Percentiles rank a stretch among this genome's conserved stretches.
Conservation (phyloP, 129 eudicot species). For the Saposhnikovia divaricata region DNA sequence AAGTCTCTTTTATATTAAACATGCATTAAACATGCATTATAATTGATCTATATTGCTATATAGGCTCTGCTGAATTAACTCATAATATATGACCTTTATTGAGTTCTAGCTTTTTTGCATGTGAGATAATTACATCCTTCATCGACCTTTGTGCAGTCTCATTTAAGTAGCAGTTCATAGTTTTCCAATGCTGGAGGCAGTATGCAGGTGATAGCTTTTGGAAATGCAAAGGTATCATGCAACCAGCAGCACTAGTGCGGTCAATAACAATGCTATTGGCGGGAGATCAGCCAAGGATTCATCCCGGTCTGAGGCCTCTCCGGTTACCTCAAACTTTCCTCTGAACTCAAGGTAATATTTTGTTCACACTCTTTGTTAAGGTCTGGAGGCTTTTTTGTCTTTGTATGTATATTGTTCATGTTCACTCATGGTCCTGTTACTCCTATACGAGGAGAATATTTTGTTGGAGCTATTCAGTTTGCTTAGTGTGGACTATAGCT, state of each 20-base stretch:
- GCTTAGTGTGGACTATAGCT: background rate
- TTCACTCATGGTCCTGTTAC: background rate
- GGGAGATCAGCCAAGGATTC: slow-evolving; percentile 70
- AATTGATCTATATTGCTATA: background rate
- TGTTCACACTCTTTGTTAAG: background rate
- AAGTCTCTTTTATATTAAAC: background rate
- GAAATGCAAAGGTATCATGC: slow-evolving; percentile 99
- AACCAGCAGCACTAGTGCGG: slow-evolving; percentile 95
- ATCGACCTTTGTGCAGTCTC: slow-evolving; percentile 20
- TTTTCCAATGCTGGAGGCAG: slow-evolving; percentile 69
- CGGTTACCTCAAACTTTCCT: slow-evolving; percentile 55
- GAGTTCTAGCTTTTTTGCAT: background rate
- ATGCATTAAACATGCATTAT: slow-evolving; percentile 1
- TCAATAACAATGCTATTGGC: slow-evolving; percentile 68
- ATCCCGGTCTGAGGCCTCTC: slow-evolving; percentile 65
- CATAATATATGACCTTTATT: background rate
- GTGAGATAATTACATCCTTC: background rate
- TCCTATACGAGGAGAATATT: background rate
- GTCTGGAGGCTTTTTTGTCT: background rate
- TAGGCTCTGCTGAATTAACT: background rate
- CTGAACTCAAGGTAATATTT: slow-evolving; percentile 45
- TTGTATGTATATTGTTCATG: background rate
- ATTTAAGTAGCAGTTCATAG: slow-evolving; percentile 22
- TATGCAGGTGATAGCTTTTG: slow-evolving; percentile 82
- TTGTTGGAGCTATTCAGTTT: background rate